phyloP scores from a whole-genome alignment of 192 early-diverging fungal species.

The Linnemannia schmuckeri region DNA sequence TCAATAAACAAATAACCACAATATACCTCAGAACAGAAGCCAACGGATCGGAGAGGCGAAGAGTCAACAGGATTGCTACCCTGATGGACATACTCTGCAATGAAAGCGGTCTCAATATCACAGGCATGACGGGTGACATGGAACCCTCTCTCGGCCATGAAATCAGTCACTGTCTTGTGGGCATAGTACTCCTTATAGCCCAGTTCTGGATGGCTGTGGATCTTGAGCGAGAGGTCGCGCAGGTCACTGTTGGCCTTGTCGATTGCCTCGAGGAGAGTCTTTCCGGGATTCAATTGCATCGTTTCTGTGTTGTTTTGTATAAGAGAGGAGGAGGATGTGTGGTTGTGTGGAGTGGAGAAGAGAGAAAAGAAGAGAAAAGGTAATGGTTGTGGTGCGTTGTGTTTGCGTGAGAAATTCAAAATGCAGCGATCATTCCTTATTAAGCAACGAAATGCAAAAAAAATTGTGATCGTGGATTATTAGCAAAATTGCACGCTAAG shows the following conservation, averaged over 20 bases:
- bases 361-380: background rate
- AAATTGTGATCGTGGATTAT: too few species aligned
- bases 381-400: background rate
- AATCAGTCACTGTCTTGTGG: slow-evolving; percentile 70
- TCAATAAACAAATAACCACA: background rate
- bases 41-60: slow-evolving; percentile 62
- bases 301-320: background rate
- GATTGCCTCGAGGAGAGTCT: slow-evolving; percentile 37
- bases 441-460: background rate
- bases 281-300: slow-evolving; percentile 30
- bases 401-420: background rate
- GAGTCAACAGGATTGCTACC: slow-evolving; percentile 28
- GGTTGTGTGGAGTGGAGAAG: background rate
- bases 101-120: slow-evolving; percentile 78
- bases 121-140: slow-evolving; percentile 66
- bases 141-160: slow-evolving; percentile 71
- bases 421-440: background rate
- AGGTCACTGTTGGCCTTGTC: slow-evolving; percentile 51
- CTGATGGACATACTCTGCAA: slow-evolving; percentile 71
- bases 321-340: background rate
- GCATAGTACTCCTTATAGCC: slow-evolving; percentile 70
- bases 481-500: too few species aligned
- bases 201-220: slow-evolving; percentile 75
- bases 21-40: slow-evolving; percentile 58
- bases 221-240: slow-evolving; percentile 59